A percentile compares a stretch with the other conserved stretches of the same genome.
phyloP scores from a whole-genome alignment of 1,139 yeast species.

The Williopsis jadinii region DNA sequence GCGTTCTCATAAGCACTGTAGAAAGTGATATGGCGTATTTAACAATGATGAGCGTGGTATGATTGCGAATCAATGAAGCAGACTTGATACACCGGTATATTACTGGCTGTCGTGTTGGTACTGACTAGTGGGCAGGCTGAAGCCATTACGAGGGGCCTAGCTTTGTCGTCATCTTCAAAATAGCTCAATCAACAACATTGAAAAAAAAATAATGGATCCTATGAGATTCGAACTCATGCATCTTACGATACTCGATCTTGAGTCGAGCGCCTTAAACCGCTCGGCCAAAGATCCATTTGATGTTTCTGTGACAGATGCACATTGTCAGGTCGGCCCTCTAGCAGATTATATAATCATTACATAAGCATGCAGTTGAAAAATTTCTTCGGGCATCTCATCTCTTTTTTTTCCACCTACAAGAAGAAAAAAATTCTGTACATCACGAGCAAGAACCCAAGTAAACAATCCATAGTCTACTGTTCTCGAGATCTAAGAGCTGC shows the following conservation, averaged over 20 bases:
- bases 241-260: conserved; percentile 5
- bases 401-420: conserved; percentile 1
- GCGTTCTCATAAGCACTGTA: too few relatives aligned
- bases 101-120: too few relatives aligned
- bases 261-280: conserved; percentile 5
- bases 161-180: not conserved
- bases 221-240: conserved; percentile 5
- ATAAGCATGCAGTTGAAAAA: not conserved
- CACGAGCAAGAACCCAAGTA: too few relatives aligned
- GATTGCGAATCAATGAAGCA: too few relatives aligned
- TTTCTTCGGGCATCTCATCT: conserved; percentile 7
- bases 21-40: too few relatives aligned
- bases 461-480: too few relatives aligned
- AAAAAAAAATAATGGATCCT: conserved; percentile 2
- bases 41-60: too few relatives aligned
- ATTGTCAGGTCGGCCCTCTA: too few relatives aligned
- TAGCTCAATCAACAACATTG: not conserved
- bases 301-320: not conserved
- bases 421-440: too few relatives aligned
- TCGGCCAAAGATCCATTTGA: conserved; percentile 4
- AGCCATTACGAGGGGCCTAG: too few relatives aligned
- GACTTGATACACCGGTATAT: too few relatives aligned
- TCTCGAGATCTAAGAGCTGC: not conserved
- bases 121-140: too few relatives aligned
- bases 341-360: not conserved